These are phyloP conservation scores for Calycina herbarum DNA, from an alignment of 2,329 filamentous ascomycete genomes.

Conservation along the genomic window DNA sequence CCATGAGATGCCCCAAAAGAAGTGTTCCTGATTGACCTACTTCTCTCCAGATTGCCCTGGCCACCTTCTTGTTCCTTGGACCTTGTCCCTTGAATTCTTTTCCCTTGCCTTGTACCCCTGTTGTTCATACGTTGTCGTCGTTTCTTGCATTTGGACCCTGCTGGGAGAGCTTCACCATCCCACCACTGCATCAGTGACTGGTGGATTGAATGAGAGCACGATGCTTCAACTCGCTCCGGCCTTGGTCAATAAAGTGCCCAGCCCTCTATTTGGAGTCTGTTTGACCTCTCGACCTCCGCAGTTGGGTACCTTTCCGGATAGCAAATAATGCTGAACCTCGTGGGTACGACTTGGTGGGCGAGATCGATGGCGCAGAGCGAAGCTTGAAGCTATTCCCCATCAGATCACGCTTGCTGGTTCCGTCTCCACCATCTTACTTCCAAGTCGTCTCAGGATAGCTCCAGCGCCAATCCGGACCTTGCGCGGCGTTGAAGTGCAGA, in stretches of 20 bases:
- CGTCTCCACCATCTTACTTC: conserved; percentile 16
- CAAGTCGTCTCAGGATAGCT: conserved; percentile 24
- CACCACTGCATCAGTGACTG: conserved; percentile 1
- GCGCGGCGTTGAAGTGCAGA: conserved; percentile 16
- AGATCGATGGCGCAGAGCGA: conserved; percentile 9
- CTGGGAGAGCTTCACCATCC: not conserved
- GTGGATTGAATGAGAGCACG: not conserved
- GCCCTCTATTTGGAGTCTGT: not conserved
- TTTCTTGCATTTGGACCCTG: not conserved
- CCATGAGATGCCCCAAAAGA: conserved; percentile 25
- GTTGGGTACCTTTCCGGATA: not conserved
- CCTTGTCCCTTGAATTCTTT: conserved; percentile 6
- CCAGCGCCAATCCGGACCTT: conserved; percentile 21
- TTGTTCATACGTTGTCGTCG: not conserved
- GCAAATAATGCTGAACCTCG: not conserved
- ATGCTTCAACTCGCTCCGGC: conserved; percentile 3
- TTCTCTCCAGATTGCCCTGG: not conserved
- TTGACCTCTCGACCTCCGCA: not conserved
- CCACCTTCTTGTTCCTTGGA: not conserved
- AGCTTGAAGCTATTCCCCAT: conserved; percentile 21
- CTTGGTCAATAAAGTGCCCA: not conserved
- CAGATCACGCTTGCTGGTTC: conserved; percentile 23
- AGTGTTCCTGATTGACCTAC: conserved; percentile 9
- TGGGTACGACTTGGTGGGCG: conserved; percentile 3
- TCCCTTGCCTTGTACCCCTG: conserved; percentile 12